Conservation (phyloP, 2,329 filamentous ascomycete species). For the Epichloe baconii region DNA sequence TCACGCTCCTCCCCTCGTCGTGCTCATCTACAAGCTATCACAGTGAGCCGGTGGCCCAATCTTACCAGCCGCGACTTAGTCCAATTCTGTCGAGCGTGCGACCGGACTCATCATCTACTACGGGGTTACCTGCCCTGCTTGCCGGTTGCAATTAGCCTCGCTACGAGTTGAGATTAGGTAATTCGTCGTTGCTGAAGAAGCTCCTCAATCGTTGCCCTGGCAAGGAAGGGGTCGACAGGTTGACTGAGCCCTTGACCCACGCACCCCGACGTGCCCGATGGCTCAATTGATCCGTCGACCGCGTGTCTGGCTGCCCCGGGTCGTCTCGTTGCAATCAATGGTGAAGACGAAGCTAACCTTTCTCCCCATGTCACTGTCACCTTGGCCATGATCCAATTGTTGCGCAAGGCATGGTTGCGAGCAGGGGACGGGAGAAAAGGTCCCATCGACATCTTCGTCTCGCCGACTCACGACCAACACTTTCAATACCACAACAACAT, state of each 20-base stretch:
- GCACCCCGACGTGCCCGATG: too few relatives aligned
- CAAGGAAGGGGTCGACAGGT: too few relatives aligned
- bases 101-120: neutral
- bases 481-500: neutral
- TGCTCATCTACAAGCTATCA: neutral
- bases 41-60: neutral
- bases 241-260: too few relatives aligned
- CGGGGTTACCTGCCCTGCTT: neutral
- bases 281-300: too few relatives aligned
- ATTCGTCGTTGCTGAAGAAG: neutral
- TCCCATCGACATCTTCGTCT: neutral
- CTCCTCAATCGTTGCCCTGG: neutral
- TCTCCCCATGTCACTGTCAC: neutral
- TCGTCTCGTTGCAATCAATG: neutral
- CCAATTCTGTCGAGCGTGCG: neutral
- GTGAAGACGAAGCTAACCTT: neutral
- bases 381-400: neutral
- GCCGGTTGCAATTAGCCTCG: neutral
- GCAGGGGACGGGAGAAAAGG: neutral
- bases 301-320: neutral
- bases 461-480: conserved; percentile 1
- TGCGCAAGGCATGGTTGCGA: neutral
- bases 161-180: neutral
- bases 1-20: neutral
- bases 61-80: neutral